Base-by-base conservation (phyloP, 805 yeast genomes). In the Wickerhamomyces mucosus region DNA sequence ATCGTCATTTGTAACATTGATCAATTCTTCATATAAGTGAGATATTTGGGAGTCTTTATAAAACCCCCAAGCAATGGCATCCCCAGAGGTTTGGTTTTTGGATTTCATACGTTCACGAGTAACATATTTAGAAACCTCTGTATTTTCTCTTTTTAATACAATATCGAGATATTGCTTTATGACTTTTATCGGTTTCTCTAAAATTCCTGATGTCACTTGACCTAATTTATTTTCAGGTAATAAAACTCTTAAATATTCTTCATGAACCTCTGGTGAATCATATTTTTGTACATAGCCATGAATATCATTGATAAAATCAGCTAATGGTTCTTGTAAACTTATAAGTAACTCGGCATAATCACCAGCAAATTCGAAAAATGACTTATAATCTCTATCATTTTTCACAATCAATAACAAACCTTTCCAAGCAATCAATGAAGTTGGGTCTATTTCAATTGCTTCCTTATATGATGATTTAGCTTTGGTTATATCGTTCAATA, bases 381-480 rank as follows among this genome's bases (percentile, higher is more conserved):
- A 34, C 4, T 50, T 45, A 39, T 57, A 59, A 33, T 71, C 66
- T 4, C 59, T 50, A 7, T 44, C 41, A 10, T 54, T 44, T 33
- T 57, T 55, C 9, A 57, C 61, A 1, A 73, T 52, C 29, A 71
- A 67, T 36, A 75, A 56, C 37, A 78, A 63, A 1, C 97, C 97
- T 46, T 82, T 84, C 94, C 92, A 88, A 0, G 86, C 94, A 17
- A 70, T 51, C 2, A 74, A 40, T 31, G 77, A 72, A 2, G 60
- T 59, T 0, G 72, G 66, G 18, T 73, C 68, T 1, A 75, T 31
- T 6, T 50, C 43, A 3, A 72, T 65, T 0, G 86, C 86, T 15
- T 45, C 48, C 19, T 46, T 44, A 43, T 76, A 78, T 9, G 67
- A 51, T 17, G 39, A 40, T 10, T 55, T 39, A 0, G 83, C 77